Evolutionary conservation across 1,284 basidiomycete species (phyloP), one percentile per base, ranked within the genome.

Genomic region (Violaceomyces palustris): DNA sequence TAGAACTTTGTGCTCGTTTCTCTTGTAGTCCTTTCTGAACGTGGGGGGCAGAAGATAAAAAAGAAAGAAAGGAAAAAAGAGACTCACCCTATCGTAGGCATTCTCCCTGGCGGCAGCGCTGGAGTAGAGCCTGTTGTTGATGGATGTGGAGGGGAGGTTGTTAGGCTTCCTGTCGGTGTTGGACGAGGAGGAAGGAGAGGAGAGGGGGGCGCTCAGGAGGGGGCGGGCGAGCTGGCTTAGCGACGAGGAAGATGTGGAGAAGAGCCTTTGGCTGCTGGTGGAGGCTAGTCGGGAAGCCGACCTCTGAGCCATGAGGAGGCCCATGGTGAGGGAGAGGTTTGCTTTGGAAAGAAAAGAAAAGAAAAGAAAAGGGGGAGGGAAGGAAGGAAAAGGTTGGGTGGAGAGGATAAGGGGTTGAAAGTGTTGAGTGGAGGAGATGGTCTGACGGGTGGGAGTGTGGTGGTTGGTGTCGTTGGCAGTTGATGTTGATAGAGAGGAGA

Each of bases 61-160:
- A 9, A 28, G 26, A n/a, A 30, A 4, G 12, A 17, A 30, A 5
- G 29, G 6, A 30, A 17, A 12, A n/a, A 14, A 8, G 8, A 8
- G 7, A 34, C 39, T 41, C 21, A 41, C 43, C 31, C 59, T 45
- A 46, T 62, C 59, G 42, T 58, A 62, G 14, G 51, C 55, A 35
- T 62, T 62, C 44, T 62, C 59, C 25, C 55, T 49, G 28, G 59
- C 59, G 9, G 48, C 45, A 7, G 42, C 45, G 43, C 55, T 62
- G 4, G 59, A 62, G 45, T 54, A 62, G 35, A 39, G 39, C 31
- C 56, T 28, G 40, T 42, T 15, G n/a, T 42, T 35, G 19, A 32
- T 25, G 25, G 46, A 19, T 26, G 47, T 35, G 25, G 50, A 26
- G 39, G 45, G 55, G 36, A 43, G 26, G 31, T 50, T 58, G 37